A percentile compares a stretch with the other conserved stretches of the same genome.
Evolutionary conservation across 2,329 filamentous ascomycete species (phyloP).

Genomic region (Lasiodiplodia sp.): DNA sequence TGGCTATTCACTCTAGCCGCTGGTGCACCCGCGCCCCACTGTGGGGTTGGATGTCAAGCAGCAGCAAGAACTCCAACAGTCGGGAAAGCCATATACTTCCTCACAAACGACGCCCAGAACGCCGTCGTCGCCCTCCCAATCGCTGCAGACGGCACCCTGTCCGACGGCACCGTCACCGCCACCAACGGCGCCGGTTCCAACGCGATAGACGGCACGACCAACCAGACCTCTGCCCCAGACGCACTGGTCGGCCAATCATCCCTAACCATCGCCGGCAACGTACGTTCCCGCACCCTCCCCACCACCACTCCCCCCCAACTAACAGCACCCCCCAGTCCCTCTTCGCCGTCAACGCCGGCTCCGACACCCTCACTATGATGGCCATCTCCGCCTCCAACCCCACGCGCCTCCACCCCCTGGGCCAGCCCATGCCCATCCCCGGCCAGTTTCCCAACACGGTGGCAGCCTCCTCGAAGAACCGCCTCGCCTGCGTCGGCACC

Average conservation of each 20-base stretch:
- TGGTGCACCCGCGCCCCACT: neutral
- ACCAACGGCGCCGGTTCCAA: constrained; percentile 59
- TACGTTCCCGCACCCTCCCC: constrained; percentile 41
- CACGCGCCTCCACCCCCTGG: constrained; percentile 40
- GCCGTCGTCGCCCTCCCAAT: constrained; percentile 60
- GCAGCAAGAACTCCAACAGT: too few relatives aligned
- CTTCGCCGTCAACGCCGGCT: constrained; percentile 60
- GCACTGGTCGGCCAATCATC: constrained; percentile 60
- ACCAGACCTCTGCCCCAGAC: constrained; percentile 56
- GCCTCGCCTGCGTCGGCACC: constrained; percentile 47
- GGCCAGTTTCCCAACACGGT: constrained; percentile 51
- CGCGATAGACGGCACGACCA: constrained; percentile 48
- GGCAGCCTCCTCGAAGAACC: constrained; percentile 45
- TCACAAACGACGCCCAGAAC: constrained; percentile 62
- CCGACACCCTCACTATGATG: constrained; percentile 50
- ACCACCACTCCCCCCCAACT: neutral
- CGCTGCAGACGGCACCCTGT: constrained; percentile 56
- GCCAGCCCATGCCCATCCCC: constrained; percentile 41
- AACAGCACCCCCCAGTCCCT: constrained; percentile 48
- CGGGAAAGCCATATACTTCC: constrained; percentile 62
- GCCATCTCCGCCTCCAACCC: constrained; percentile 42
- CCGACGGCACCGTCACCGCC: constrained; percentile 49
- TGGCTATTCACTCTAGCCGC: neutral
- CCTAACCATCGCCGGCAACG: constrained; percentile 59
- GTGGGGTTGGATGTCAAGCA: neutral